Evolutionary conservation across 208 protist species (phyloP).

Genomic region (Trypanosoma grayi): DNA sequence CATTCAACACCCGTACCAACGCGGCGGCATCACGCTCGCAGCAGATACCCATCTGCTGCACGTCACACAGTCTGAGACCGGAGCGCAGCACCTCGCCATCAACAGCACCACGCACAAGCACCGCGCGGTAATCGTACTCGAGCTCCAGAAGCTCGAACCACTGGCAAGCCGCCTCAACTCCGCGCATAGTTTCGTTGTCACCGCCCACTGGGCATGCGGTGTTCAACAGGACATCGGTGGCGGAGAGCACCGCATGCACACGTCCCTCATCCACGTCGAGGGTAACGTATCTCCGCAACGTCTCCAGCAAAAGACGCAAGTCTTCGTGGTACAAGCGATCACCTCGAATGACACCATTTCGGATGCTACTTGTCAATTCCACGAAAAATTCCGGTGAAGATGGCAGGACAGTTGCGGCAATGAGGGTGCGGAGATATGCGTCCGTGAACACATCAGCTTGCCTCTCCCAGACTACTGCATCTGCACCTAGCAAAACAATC

Average conservation of each 20-base stretch:
- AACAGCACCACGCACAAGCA: slow-evolving; percentile 3
- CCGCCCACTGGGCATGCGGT: neutral
- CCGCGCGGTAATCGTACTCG: slow-evolving; percentile 1
- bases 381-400: neutral
- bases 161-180: neutral
- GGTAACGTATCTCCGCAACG: neutral
- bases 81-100: slow-evolving; percentile 19
- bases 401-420: neutral
- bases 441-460: slow-evolving; percentile 1
- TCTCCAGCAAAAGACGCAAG: slow-evolving; percentile 7
- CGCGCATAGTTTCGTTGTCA: neutral
- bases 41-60: slow-evolving; percentile 11
- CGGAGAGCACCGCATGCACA: neutral
- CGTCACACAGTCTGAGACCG: slow-evolving; percentile 7
- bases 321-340: slow-evolving; percentile 16
- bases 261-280: neutral
- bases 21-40: neutral
- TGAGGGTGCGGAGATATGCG: slow-evolving; percentile 6
- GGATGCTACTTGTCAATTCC: neutral
- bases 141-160: slow-evolving; percentile 15
- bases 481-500: slow-evolving; percentile 2
- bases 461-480: neutral
- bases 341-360: slow-evolving; percentile 10
- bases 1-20: neutral
- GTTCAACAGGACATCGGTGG: slow-evolving; percentile 11